Percentiles rank a stretch among this genome's conserved stretches.
phyloP scores from a whole-genome alignment of 2,329 filamentous ascomycete genomes.

The Colletotrichum magnum region DNA sequence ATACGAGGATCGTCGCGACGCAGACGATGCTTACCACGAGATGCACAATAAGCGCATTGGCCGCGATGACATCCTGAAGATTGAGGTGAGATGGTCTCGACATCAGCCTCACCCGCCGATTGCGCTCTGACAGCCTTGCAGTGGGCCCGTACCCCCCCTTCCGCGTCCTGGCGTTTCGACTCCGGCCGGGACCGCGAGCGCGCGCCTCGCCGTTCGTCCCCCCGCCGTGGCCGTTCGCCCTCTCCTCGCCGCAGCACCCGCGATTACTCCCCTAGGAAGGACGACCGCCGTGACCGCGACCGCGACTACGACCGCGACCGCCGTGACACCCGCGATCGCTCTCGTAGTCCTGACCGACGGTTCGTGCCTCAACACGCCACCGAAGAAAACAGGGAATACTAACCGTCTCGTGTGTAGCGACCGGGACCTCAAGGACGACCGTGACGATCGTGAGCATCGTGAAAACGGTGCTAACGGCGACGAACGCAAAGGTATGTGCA shows the following conservation, averaged over 20 bases:
- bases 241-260: constrained; percentile 83
- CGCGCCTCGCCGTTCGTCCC: constrained; percentile 70
- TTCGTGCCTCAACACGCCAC: constrained; percentile 48
- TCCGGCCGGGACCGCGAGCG: constrained; percentile 85
- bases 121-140: constrained; percentile 54
- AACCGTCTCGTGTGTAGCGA: constrained; percentile 56
- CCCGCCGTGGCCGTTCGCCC: constrained; percentile 80
- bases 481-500: constrained; percentile 84
- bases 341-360: constrained; percentile 77
- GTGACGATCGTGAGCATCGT: constrained; percentile 80
- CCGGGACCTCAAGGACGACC: constrained; percentile 73
- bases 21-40: constrained; percentile 98
- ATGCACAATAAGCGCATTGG: constrained; percentile 99
- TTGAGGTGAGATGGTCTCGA: constrained; percentile 77
- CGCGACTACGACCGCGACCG: constrained; percentile 84
- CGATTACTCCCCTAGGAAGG: constrained; percentile 90
- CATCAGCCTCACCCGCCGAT: too few relatives aligned
- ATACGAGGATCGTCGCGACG: constrained; percentile 98
- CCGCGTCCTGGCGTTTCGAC: constrained; percentile 98
- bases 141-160: constrained; percentile 99
- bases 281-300: constrained; percentile 86
- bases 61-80: constrained; percentile 95
- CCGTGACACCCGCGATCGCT: constrained; percentile 82
- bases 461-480: constrained; percentile 88
- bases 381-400: constrained; percentile 45